phyloP scores from a whole-genome alignment of 306 rosid genomes.

The Lagenaria siceraria region DNA sequence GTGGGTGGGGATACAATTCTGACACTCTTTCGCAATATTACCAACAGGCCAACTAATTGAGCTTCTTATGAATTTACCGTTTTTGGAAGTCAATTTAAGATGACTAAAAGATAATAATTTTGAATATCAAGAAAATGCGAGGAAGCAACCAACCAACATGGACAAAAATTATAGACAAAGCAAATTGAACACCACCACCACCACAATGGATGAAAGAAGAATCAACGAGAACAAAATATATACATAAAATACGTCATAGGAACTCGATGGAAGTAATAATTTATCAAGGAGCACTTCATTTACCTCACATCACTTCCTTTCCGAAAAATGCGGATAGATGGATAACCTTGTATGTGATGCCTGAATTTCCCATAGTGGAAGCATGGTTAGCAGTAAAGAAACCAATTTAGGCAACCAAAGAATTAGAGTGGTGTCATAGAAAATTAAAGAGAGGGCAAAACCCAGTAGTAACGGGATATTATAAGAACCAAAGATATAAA shows the following conservation, averaged over 20 bases:
- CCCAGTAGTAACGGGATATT: neutral
- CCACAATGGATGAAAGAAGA: neutral
- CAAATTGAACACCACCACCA: neutral
- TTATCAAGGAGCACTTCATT: neutral
- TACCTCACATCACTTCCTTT: constrained; percentile 93
- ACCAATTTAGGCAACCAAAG: neutral
- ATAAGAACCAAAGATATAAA: neutral
- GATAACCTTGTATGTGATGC: constrained; percentile 96
- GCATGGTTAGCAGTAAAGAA: constrained; percentile 9
- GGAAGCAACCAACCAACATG: neutral
- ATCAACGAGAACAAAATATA: neutral
- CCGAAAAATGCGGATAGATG: constrained; percentile 92
- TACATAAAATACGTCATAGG: neutral
- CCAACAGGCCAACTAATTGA: neutral
- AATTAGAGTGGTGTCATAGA: neutral
- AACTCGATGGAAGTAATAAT: neutral
- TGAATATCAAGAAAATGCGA: neutral
- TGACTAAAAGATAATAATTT: neutral
- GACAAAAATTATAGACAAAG: neutral
- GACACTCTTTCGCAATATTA: neutral
- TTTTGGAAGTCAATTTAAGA: neutral
- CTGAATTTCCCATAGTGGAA: constrained; percentile 35
- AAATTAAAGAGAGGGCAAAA: neutral
- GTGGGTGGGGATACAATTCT: neutral
- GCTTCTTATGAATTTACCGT: neutral